A percentile compares a stretch with the other conserved stretches of the same genome.
Evolutionary conservation across 371 early-diverging fungal genomes (phyloP).

Genomic region (Nematocida ausubeli): DNA sequence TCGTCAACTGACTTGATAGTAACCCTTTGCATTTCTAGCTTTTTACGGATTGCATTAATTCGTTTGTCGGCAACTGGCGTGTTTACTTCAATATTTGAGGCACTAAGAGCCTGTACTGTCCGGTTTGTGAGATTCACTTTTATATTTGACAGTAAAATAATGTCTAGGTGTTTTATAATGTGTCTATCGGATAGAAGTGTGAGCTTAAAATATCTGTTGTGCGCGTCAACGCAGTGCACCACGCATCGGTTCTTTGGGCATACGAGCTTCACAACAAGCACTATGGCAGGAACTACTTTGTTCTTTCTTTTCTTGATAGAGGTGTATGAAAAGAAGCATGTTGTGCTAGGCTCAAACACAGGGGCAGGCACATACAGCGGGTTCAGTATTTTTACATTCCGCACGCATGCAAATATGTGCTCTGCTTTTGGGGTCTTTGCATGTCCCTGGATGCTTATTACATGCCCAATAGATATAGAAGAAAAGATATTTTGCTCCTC

Average conservation of each 20-base stretch:
- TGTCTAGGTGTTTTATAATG: neutral
- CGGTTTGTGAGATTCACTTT: no score
- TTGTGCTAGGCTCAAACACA: neutral
- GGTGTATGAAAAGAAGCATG: no score
- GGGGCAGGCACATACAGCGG: neutral
- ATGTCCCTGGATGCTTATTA: neutral
- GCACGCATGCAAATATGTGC: neutral
- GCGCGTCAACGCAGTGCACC: neutral
- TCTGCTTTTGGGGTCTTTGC: neutral
- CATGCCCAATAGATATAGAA: neutral
- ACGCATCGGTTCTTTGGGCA: neutral
- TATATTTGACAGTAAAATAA: neutral
- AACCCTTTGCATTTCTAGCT: neutral
- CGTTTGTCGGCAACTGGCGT: neutral
- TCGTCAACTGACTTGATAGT: neutral
- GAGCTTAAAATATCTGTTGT: neutral
- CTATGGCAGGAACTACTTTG: neutral
- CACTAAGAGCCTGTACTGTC: neutral
- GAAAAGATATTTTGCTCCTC: neutral
- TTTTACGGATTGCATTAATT: neutral
- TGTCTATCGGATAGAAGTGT: neutral
- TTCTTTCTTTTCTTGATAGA: neutral
- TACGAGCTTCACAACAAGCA: conserved; percentile 4
- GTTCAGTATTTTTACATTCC: neutral
- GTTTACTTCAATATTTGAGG: neutral